Base-by-base conservation (phyloP, 2,329 filamentous ascomycete genomes). In the Aspergillus ruber region DNA sequence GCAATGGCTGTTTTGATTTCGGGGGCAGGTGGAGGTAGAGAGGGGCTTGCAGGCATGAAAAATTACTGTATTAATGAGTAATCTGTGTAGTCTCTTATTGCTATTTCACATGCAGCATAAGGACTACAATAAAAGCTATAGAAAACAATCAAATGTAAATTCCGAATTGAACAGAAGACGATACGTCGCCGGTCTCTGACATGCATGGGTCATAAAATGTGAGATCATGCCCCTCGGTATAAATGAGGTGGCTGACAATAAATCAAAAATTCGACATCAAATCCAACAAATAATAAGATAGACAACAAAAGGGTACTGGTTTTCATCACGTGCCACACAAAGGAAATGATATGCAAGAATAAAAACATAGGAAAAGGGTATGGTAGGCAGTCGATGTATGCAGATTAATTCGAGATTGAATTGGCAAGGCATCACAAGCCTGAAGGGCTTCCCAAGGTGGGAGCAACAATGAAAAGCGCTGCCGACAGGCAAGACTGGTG, bases 321-420 rank as follows among this genome's bases (percentile, higher is more conserved):
- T 15, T 21, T 39, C 10, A 18, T 39, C 15, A 20, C 5, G 36
- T 10, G 17, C 18, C 13, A 54, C 42, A 49, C 44, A 49, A 48
- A 53, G 23, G 20, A 48, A 47, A 51, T 33, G 21, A 18, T 45
- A 49, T 44, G 40, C 44, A 40, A 42, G 35, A 21, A 43, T 40
- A 17, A 41, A 35, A 48, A 45, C 48, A 51, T 47, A 51, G 23
- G 42, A 42, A 47, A 33, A 33, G 46, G 50, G 46, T 51, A 56
- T 49, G 49, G 52, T 52, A 45, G 43, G 49, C 48, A 55, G 17
- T 25, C 36, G 7, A 39, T 20, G 4, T 18, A 12, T 20, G 36
- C 36, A 39, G 36, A 39, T 12, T 39, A 39, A 18, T 39, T 17
- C 15, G 10, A 18, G 9, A 9, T 18, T 39, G 9, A 21, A 20